A percentile compares a stretch with the other conserved stretches of the same genome.
Conservation (phyloP, 306 rosid genomes). For the Glycyrrhiza uralensis region DNA sequence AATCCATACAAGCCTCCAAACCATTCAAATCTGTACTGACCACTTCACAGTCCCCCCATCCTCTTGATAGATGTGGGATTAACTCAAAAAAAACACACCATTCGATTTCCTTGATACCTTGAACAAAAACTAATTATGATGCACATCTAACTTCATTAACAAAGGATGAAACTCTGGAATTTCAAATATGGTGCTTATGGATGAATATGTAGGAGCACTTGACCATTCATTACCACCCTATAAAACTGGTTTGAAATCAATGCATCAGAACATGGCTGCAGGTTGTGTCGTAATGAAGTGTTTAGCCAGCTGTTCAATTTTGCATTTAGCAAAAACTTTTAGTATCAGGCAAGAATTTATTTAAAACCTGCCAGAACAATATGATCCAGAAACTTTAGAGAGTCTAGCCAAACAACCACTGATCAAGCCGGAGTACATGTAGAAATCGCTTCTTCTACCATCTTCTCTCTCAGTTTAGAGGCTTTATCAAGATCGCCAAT, state of each 20-base stretch:
- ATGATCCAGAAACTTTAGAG: constrained; percentile 28
- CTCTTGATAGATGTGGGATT: no score
- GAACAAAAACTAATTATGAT: no score
- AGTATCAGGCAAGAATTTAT: constrained; percentile 15
- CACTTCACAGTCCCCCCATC: no score
- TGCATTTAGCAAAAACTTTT: constrained; percentile 2
- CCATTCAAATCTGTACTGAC: no score
- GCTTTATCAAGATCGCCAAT: constrained; percentile 59
- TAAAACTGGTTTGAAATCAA: not conserved
- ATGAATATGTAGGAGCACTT: not conserved
- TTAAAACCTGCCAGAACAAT: constrained; percentile 26
- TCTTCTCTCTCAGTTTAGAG: constrained; percentile 53
- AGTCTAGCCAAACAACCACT: constrained; percentile 28
- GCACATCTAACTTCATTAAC: not conserved
- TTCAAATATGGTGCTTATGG: not conserved
- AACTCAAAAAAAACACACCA: no score
- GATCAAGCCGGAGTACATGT: constrained; percentile 41
- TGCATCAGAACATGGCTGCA: constrained; percentile 12
- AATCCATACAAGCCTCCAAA: no score
- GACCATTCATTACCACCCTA: not conserved
- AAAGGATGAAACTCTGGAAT: not conserved
- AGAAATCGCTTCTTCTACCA: constrained; percentile 50
- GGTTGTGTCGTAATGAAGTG: not conserved
- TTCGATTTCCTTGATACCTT: no score
- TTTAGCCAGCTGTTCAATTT: not conserved